Percentiles rank a stretch among this genome's conserved stretches.
Evolutionary conservation across 176 grass and related monocot species (phyloP).

Genomic region (Alopecurus myosuroides): DNA sequence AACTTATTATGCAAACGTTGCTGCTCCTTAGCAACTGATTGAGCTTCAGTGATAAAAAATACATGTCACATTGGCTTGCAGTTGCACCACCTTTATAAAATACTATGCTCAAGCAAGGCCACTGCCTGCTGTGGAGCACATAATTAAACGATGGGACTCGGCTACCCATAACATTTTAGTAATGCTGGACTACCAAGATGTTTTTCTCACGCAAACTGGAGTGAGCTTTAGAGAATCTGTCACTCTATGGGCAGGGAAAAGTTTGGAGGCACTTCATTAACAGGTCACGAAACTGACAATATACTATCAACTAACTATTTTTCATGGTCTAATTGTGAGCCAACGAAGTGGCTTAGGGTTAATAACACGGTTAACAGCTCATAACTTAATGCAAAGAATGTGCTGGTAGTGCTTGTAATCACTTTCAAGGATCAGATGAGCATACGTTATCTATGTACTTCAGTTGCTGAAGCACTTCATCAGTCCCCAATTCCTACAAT

Average conservation of each 20-base stretch:
- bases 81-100: background rate
- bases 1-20: background rate
- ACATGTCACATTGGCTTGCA: background rate
- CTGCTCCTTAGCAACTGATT: background rate
- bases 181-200: background rate
- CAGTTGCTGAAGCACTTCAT: conserved; percentile 56
- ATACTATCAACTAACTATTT: background rate
- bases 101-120: background rate
- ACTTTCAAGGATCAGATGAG: conserved; percentile 13
- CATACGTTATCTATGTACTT: conserved; percentile 53
- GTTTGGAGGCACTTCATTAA: background rate
- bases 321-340: background rate
- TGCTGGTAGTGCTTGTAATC: conserved; percentile 2
- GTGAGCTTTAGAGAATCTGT: background rate
- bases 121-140: background rate
- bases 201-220: background rate
- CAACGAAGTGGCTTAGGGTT: background rate
- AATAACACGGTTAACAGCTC: background rate
- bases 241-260: background rate
- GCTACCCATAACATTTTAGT: background rate
- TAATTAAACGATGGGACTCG: background rate
- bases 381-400: conserved; percentile 1
- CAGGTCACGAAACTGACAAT: background rate
- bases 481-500: conserved; percentile 59
- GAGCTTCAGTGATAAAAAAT: background rate